phyloP scores from a whole-genome alignment of 73 alveolate genomes.

The Uronychia setigera region DNA sequence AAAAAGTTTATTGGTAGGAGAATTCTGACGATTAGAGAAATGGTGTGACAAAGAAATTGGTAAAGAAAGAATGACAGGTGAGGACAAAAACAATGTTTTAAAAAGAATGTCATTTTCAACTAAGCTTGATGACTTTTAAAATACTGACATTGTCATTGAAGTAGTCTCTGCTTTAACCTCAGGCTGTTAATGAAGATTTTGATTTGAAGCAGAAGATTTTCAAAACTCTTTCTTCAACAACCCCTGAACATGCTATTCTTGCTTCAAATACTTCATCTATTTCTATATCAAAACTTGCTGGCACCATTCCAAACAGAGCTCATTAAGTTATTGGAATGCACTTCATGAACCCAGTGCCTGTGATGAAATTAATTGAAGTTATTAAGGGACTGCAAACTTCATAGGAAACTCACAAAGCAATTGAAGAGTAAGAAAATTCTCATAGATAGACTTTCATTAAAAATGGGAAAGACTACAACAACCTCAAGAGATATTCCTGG shows the following conservation, averaged over 20 bases:
- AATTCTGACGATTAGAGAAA: not conserved
- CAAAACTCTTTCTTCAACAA: conserved; percentile 37
- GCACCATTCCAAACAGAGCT: conserved; percentile 77
- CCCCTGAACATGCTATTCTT: conserved; percentile 74
- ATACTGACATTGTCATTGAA: conserved; percentile 85
- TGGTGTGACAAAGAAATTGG: conserved; percentile 88
- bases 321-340: conserved; percentile 95
- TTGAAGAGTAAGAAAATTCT: conserved; percentile 47
- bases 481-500: conserved; percentile 91
- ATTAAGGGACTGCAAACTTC: conserved; percentile 91
- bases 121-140: conserved; percentile 52
- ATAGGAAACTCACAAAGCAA: conserved; percentile 73
- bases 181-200: conserved; percentile 86
- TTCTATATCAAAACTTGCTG: conserved; percentile 94
- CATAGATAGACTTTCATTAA: conserved; percentile 41
- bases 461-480: conserved; percentile 84
- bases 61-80: conserved; percentile 66
- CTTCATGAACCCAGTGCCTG: conserved; percentile 98
- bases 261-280: conserved; percentile 97
- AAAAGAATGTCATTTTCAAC: conserved; percentile 41
- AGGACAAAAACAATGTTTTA: conserved; percentile 54
- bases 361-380: conserved; percentile 94
- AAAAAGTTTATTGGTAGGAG: conserved; percentile 40
- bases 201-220: conserved; percentile 70
- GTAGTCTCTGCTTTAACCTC: not conserved